Evolutionary conservation across 768 basidiomycete genomes (phyloP).

Genomic region (Erythrobasidium yunnanense): DNA sequence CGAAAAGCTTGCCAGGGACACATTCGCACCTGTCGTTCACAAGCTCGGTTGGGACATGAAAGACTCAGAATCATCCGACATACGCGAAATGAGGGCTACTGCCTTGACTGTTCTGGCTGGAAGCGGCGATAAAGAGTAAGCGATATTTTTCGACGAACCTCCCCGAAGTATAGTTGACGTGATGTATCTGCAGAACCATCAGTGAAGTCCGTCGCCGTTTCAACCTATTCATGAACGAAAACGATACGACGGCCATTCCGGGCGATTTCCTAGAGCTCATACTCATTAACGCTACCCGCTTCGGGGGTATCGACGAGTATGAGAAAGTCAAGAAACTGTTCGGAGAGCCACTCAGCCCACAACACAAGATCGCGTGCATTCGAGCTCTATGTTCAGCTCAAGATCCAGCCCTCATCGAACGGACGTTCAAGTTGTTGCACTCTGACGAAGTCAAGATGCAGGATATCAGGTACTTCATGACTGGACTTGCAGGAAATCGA

Average conservation of each 20-base stretch:
- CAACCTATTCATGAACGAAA: slow-evolving; percentile 55
- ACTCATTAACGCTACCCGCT: slow-evolving; percentile 52
- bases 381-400: slow-evolving; percentile 55
- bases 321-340: slow-evolving; percentile 54
- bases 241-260: slow-evolving; percentile 67
- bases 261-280: slow-evolving; percentile 55
- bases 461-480: slow-evolving; percentile 53
- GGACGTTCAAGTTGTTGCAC: slow-evolving; percentile 39
- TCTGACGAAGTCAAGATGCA: slow-evolving; percentile 49
- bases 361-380: slow-evolving; percentile 56
- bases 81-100: slow-evolving; percentile 59
- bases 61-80: slow-evolving; percentile 56
- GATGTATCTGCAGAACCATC: slow-evolving; percentile 51
- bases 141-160: too few relatives aligned
- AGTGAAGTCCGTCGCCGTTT: slow-evolving; percentile 63
- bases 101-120: slow-evolving; percentile 54
- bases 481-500: slow-evolving; percentile 52
- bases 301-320: slow-evolving; percentile 66
- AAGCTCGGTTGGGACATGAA: slow-evolving; percentile 67
- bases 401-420: slow-evolving; percentile 49
- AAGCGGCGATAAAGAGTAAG: slow-evolving; percentile 40
- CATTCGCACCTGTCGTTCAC: slow-evolving; percentile 61
- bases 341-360: slow-evolving; percentile 62
- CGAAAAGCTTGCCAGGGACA: slow-evolving; percentile 39
- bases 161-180: too few relatives aligned